Percentiles rank a stretch among this genome's conserved stretches.
phyloP scores from a whole-genome alignment of 176 grass and related monocot species.

The Ensete ventricosum region DNA sequence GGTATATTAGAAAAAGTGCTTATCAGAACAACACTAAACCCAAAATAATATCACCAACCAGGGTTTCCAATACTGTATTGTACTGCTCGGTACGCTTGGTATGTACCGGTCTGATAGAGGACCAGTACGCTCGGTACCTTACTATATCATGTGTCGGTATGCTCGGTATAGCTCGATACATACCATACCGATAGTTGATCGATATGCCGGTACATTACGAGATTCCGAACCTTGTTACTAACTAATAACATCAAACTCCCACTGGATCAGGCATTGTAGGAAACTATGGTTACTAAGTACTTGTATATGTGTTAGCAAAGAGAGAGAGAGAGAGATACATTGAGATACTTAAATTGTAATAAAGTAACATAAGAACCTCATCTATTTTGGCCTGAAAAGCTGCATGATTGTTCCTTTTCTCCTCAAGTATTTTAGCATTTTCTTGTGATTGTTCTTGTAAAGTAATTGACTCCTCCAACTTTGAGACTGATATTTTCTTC shows the following conservation, averaged over 20 bases:
- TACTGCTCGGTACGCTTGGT: no score
- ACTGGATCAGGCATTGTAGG: neutral
- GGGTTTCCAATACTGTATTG: no score
- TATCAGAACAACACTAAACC: neutral
- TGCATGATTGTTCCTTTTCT: conserved; percentile 40
- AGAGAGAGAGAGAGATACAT: neutral
- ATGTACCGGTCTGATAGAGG: no score
- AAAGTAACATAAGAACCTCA: conserved; percentile 34
- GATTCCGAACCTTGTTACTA: neutral
- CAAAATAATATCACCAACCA: neutral
- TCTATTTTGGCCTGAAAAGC: conserved; percentile 42
- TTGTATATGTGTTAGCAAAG: no score
- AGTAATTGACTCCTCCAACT: conserved; percentile 42
- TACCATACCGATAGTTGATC: no score
- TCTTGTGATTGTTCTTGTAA: conserved; percentile 44
- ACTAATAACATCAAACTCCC: neutral
- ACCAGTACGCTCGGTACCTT: no score
- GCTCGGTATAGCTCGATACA: no score
- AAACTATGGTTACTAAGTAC: neutral
- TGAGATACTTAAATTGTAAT: conserved; percentile 8
- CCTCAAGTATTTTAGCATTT: conserved; percentile 48
- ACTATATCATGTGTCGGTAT: no score
- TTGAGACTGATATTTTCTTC: conserved; percentile 41
- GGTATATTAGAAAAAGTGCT: neutral
- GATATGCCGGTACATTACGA: no score